A percentile compares a stretch with the other conserved stretches of the same genome.
phyloP scores from a whole-genome alignment of 768 basidiomycete genomes.

The Termitomyces sp. region DNA sequence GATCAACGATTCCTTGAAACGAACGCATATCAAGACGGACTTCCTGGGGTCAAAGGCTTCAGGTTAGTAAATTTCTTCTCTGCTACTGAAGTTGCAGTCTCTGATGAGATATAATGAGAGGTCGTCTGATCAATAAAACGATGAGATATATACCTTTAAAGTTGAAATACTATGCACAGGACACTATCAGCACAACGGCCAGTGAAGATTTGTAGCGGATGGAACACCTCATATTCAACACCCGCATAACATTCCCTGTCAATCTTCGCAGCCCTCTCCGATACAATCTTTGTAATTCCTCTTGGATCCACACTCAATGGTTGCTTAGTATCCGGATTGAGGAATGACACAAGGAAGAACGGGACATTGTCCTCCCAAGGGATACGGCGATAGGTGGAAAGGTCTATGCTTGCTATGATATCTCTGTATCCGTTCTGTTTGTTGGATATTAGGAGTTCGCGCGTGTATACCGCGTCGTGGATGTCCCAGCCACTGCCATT shows the following conservation, averaged over 20 bases:
- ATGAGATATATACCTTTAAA: slow-evolving; percentile 59
- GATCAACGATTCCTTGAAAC: neutral
- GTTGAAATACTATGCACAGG: slow-evolving; percentile 73
- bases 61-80: slow-evolving; percentile 76
- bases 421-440: slow-evolving; percentile 90
- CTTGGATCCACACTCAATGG: slow-evolving; percentile 83
- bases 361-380: slow-evolving; percentile 91
- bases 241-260: slow-evolving; percentile 75
- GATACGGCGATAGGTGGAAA: slow-evolving; percentile 82
- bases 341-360: slow-evolving; percentile 89
- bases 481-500: slow-evolving; percentile 80
- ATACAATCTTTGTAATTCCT: slow-evolving; percentile 61
- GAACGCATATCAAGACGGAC: slow-evolving; percentile 41
- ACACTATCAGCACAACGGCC: neutral
- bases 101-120: slow-evolving; percentile 28
- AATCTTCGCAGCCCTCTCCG: slow-evolving; percentile 38
- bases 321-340: slow-evolving; percentile 78
- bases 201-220: neutral
- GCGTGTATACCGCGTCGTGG: slow-evolving; percentile 79
- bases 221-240: slow-evolving; percentile 82
- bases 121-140: neutral
- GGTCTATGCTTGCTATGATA: slow-evolving; percentile 79
- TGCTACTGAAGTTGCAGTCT: slow-evolving; percentile 71
- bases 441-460: slow-evolving; percentile 88
- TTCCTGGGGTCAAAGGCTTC: slow-evolving; percentile 85